Evolutionary conservation across 148 eudicot species (phyloP).

Genomic region (Rhododendron henanense): DNA sequence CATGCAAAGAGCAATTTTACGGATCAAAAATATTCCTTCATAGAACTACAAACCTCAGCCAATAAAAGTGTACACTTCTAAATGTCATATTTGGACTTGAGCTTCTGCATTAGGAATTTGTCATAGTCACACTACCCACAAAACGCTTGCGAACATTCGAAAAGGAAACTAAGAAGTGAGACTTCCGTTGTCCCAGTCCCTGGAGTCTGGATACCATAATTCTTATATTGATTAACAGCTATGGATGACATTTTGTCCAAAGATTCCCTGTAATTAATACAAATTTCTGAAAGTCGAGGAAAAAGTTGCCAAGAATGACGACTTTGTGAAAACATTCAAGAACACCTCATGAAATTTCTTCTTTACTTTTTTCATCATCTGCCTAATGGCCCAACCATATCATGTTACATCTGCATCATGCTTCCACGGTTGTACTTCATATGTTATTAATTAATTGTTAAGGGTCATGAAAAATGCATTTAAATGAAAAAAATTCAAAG

Average conservation of each 20-base stretch:
- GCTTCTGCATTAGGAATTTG: not conserved
- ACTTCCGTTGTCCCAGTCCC: not conserved
- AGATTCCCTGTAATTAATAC: not conserved
- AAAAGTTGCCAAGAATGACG: not conserved
- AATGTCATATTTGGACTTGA: not conserved
- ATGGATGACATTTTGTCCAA: not conserved
- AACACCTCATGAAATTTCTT: not conserved
- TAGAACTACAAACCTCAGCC: not conserved
- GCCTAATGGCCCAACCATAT: not conserved
- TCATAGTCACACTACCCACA: not conserved
- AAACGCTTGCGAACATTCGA: not conserved
- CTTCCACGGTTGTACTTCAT: not conserved
- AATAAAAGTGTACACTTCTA: not conserved
- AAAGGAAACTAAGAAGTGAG: not conserved
- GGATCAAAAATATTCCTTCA: not conserved
- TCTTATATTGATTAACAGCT: not conserved
- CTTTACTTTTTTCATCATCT: not conserved
- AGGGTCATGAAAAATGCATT: not conserved
- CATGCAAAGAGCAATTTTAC: not conserved
- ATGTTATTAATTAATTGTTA: not conserved
- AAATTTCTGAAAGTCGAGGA: not conserved
- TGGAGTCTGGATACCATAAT: not conserved
- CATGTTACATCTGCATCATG: not conserved
- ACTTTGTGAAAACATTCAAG: not conserved
- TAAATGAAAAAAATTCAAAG: not conserved